Percentiles rank a stretch among this genome's conserved stretches.
phyloP scores from a whole-genome alignment of 129 eudicot species.

The Artemisia argyi region DNA sequence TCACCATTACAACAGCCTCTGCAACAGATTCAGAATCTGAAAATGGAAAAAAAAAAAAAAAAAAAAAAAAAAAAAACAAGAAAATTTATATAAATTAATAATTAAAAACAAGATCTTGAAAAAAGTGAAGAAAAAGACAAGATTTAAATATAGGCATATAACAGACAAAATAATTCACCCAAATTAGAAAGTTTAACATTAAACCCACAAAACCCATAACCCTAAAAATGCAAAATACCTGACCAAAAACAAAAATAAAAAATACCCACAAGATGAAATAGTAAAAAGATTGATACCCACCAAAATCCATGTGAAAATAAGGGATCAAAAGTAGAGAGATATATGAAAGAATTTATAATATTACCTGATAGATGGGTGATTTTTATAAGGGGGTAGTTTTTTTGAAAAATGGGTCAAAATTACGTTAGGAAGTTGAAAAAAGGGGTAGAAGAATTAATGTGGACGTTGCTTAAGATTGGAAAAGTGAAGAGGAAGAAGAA shows the following conservation, averaged over 20 bases:
- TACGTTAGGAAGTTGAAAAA: conserved; percentile 8
- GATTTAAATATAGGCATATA: background rate
- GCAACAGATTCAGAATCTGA: conserved; percentile 32
- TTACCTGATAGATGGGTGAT: conserved; percentile 19
- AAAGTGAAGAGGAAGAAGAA: conserved; percentile 30
- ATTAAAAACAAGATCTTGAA: conserved; percentile 34
- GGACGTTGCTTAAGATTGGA: conserved; percentile 24
- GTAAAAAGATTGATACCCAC: background rate
- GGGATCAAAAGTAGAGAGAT: background rate
- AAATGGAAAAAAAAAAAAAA: background rate
- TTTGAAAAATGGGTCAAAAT: background rate
- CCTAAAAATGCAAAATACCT: conserved; percentile 8
- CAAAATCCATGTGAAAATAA: background rate
- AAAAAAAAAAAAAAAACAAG: background rate
- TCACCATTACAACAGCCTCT: conserved; percentile 36
- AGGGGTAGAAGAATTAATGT: conserved; percentile 1
- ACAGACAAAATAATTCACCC: conserved; percentile 19
- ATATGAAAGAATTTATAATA: background rate
- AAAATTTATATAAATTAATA: background rate
- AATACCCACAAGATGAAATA: background rate
- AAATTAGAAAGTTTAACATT: conserved; percentile 12
- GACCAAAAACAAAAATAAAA: too few relatives aligned
- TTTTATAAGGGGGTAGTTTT: background rate
- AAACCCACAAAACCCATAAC: conserved; percentile 16
- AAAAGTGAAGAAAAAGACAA: conserved; percentile 30